Evolutionary conservation across 2,329 filamentous ascomycete species (phyloP).

Genomic region (Trichoderma sp.): DNA sequence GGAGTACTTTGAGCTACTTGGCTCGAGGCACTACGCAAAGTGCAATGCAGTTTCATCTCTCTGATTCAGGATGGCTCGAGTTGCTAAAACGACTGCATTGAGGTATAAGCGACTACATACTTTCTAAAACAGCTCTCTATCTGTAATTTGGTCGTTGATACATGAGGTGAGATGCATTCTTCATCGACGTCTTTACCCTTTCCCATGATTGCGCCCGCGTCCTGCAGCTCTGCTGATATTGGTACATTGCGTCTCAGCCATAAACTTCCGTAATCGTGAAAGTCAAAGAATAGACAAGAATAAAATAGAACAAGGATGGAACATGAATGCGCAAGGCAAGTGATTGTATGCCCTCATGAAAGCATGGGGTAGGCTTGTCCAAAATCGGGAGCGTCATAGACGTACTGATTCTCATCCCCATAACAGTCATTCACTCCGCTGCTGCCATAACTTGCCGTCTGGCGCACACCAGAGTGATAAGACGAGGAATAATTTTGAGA

Average conservation of each 20-base stretch:
- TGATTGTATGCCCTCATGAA: neutral
- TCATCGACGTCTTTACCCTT: neutral
- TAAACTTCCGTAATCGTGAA: neutral
- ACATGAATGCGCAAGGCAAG: too few relatives aligned
- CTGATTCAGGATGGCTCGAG: too few relatives aligned
- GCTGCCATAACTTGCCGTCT: slow-evolving; percentile 40
- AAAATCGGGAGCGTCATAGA: slow-evolving; percentile 31
- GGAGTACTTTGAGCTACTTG: too few relatives aligned
- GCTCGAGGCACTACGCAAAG: too few relatives aligned
- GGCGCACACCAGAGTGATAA: slow-evolving; percentile 33
- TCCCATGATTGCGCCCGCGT: neutral
- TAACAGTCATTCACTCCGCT: slow-evolving; percentile 41
- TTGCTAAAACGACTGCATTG: neutral
- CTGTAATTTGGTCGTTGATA: neutral
- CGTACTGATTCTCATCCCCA: slow-evolving; percentile 38
- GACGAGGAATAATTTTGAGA: slow-evolving; percentile 37
- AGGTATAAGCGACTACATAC: neutral
- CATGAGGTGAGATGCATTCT: neutral
- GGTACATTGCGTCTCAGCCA: neutral
- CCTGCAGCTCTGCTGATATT: neutral
- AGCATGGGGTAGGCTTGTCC: slow-evolving; percentile 14
- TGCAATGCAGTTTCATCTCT: too few relatives aligned
- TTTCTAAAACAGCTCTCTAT: neutral
- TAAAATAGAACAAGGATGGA: too few relatives aligned
- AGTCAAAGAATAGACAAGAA: neutral